These are phyloP conservation scores for Fusarium floridanum DNA, from an alignment of 2,329 filamentous ascomycete genomes.

Conservation along the genomic window DNA sequence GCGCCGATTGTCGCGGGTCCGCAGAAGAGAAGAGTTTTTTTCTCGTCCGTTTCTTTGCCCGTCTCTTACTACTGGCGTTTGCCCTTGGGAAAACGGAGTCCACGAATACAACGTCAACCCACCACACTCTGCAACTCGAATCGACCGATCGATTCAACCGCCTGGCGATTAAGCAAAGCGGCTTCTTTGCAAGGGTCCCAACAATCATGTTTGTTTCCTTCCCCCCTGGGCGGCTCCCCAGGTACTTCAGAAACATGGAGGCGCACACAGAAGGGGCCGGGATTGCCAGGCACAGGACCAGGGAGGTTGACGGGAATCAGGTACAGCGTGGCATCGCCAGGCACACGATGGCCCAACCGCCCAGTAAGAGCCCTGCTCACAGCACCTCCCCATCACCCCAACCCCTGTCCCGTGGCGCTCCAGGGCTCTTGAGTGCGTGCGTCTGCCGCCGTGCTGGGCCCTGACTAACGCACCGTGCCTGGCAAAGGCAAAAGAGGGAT, in stretches of 20 bases:
- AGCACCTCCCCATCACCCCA: conserved; percentile 22
- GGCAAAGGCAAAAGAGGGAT: conserved; percentile 12
- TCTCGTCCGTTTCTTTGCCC: conserved; percentile 36
- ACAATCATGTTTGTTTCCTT: background rate
- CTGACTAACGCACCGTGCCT: conserved; percentile 48
- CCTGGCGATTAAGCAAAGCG: background rate
- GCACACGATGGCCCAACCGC: conserved; percentile 24
- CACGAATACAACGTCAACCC: conserved; percentile 24
- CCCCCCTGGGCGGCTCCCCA: background rate
- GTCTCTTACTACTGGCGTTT: conserved; percentile 14
- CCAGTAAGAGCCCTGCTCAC: conserved; percentile 31
- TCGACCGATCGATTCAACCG: conserved; percentile 13
- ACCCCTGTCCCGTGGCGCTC: conserved; percentile 11
- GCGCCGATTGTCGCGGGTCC: conserved; percentile 18
- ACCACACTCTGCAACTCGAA: conserved; percentile 28
- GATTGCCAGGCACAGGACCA: conserved; percentile 37
- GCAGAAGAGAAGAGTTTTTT: conserved; percentile 6
- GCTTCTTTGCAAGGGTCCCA: background rate
- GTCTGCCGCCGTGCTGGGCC: conserved; percentile 40
- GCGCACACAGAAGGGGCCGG: conserved; percentile 12
- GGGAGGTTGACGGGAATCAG: conserved; percentile 25
- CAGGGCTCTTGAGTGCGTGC: conserved; percentile 43
- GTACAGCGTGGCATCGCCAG: conserved; percentile 34
- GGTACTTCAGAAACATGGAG: conserved; percentile 5
- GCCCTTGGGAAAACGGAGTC: conserved; percentile 25